Evolutionary conservation across 257 asterid species (phyloP).

Genomic region (Solanum sejunctum): DNA sequence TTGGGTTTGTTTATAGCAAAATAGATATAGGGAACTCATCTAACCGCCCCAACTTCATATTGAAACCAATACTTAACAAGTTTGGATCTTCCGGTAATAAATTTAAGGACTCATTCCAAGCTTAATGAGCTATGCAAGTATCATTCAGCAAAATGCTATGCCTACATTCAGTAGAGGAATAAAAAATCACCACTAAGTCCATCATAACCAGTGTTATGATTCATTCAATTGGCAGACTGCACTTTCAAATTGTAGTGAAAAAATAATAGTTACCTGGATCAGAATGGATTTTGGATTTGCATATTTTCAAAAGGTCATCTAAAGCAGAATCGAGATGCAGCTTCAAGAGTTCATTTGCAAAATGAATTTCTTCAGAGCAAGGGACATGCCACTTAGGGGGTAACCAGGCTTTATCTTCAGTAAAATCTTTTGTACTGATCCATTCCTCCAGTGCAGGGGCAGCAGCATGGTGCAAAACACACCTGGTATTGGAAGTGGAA

Average conservation of each 20-base stretch:
- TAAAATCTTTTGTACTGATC: constrained; percentile 67
- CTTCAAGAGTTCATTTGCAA: constrained; percentile 83
- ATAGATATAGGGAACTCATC: neutral
- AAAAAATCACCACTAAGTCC: neutral
- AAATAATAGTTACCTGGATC: constrained; percentile 59
- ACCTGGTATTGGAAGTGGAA: constrained; percentile 29
- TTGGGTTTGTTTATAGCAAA: neutral
- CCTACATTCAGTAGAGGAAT: neutral
- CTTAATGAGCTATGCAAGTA: neutral
- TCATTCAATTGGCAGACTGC: neutral
- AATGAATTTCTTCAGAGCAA: constrained; percentile 58
- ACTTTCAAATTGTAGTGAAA: constrained; percentile 3
- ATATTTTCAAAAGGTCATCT: constrained; percentile 68
- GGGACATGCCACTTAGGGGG: constrained; percentile 95
- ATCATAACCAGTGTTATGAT: neutral
- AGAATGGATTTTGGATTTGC: constrained; percentile 76
- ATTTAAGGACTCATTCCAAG: neutral
- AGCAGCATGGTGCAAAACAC: constrained; percentile 48
- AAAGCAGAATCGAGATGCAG: constrained; percentile 81
- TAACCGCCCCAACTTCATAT: neutral
- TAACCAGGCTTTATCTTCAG: constrained; percentile 34
- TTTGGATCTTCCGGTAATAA: neutral
- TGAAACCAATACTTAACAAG: neutral
- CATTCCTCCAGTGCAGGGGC: constrained; percentile 73
- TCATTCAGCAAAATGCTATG: neutral